A percentile compares a stretch with the other conserved stretches of the same genome.
Conservation (phyloP, 2,329 filamentous ascomycete genomes). For the Neofusicoccum umdonicola region DNA sequence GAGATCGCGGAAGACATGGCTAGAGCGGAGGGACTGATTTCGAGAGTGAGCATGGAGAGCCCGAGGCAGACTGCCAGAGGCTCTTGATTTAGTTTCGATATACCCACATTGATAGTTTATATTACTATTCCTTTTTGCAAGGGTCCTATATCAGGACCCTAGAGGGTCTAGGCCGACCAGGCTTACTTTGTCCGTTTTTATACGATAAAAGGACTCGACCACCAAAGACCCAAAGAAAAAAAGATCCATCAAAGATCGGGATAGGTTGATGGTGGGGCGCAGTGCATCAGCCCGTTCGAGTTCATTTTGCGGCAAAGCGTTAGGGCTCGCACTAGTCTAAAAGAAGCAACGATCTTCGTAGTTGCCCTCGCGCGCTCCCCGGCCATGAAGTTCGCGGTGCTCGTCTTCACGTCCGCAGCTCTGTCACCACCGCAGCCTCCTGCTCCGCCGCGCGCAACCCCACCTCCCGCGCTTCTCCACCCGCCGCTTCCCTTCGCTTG, state of each 20-base stretch:
- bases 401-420: conserved; percentile 55
- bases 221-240: no score
- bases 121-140: no score
- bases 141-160: no score
- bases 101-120: not conserved
- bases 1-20: conserved; percentile 6
- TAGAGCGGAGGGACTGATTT: conserved; percentile 7
- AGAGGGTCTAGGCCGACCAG: no score
- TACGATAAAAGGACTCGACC: no score
- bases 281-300: no score
- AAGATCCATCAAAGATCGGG: no score
- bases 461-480: not conserved
- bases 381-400: conserved; percentile 13
- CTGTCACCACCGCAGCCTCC: not conserved
- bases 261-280: no score
- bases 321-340: not conserved
- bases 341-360: conserved; percentile 11
- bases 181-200: no score
- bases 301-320: not conserved
- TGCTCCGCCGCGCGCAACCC: not conserved
- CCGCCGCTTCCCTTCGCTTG: conserved; percentile 6
- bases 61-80: not conserved
- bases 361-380: conserved; percentile 34
- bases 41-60: conserved; percentile 2
- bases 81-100: not conserved